Base-by-base conservation (phyloP, 2,329 filamentous ascomycete species). In the Penicillium sp. region DNA sequence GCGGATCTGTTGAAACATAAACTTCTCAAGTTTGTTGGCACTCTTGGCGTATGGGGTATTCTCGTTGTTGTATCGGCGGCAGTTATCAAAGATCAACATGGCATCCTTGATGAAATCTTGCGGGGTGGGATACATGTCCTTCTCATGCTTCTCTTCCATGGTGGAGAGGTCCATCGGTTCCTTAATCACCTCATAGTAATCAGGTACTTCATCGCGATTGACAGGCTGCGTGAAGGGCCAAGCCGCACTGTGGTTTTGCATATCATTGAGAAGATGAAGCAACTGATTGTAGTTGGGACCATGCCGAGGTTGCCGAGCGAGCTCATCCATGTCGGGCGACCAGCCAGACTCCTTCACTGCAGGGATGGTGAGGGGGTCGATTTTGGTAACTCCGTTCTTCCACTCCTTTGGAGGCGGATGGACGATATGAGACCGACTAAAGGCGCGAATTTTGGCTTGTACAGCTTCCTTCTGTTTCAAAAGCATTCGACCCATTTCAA, bases 171-270 rank as follows among this genome's bases (percentile, higher is more conserved):
- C 93, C 93, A 98, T 98, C 33, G 93, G 93, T 67, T 95, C 87
- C 65, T 90, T 90, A 75, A 98, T 98, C 52, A 97, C 90, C 50
- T 95, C 89, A 74, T 97, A 97, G 73, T 98, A 98, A 68, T 98
- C 93, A n/a, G 89, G 84, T 0, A 98, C 93, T 57, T 97, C 93
- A 61, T 98, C 93, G 57, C 86, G 84, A 66, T 94, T 96, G 57
- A 98, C 93, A 0, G 93, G 91, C 26, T 89, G 82, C 29, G 93
- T 79, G 75, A 98, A 98, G 0, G 93, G 93, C 93, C 93, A 98
- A 0, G 90, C 87, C 6, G 87, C 85, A 58, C 84, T 84, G 71
- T 95, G 90, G 66, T 96, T 97, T 67, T 97, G 90, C 69, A 97
- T 82, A 64, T 95, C 88, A 69, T 94, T 95, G 55, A 98, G 84